Evolutionary conservation across 805 yeast genomes (phyloP), one percentile per base, ranked within the genome.

Genomic region (Yamadazyma olivae): DNA sequence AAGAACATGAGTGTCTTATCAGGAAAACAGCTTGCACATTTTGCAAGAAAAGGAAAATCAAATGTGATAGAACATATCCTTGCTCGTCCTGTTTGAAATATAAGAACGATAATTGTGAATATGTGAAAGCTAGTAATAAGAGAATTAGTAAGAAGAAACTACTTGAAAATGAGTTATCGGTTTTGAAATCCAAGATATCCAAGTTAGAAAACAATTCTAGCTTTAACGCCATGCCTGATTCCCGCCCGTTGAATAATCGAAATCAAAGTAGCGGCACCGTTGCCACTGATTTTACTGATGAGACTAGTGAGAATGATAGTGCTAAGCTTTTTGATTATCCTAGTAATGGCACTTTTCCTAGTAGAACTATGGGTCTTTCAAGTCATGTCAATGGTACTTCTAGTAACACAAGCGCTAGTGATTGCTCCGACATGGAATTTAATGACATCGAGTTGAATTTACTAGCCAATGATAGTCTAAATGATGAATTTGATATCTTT

Each of bases 401-500:
- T 13, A 29, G 32, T 14, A 18, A 12, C 9, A 19, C 15, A 6
- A 19, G 17, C 12, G 6, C 12, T 17, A 23, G 32, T 9, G 23
- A 29, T 29, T 5, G 20, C 13, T 17, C 6, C 14, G 19, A 13
- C 14, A 9, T 22, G 6, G 23, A 23, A 8, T 35, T 35, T 71
- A 26, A 64, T 10, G 35, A 36, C 27, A 12, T 20, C 13, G 35
- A 30, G 15, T 36, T 36, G 18, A 27, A 36, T 26, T 21, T 21
- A 6, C 5, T 30, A 23, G 19, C 17, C 3, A 36, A 30, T 17
- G 35, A 24, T n/a, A 14, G 17, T 29, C 13, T 48, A 3, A 49
- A 60, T 17, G 74, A 68, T 10, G 39, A 39, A 1, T 56, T 77
- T 10, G 62, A 71, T 35, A 57, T 76, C 21, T 69, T 61, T 40